Evolutionary conservation across 2,329 filamentous ascomycete genomes (phyloP).

Genomic region (Phaeosphaeria sp.): DNA sequence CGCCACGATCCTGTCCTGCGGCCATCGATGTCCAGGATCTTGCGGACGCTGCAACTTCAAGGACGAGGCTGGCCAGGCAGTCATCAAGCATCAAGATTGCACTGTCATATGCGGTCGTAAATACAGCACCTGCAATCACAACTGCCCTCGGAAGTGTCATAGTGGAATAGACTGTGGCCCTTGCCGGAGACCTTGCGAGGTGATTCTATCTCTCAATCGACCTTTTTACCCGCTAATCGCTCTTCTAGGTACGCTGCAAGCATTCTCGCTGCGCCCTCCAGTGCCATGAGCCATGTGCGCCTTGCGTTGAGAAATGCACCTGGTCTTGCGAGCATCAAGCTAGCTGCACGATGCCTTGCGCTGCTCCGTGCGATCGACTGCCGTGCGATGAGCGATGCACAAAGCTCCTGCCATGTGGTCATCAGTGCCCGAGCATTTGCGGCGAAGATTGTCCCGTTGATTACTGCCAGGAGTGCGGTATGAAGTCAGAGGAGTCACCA

Average conservation of each 20-base stretch:
- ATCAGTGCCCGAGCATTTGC: conserved; percentile 43
- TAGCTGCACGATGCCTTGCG: conserved; percentile 44
- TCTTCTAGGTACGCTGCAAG: conserved; percentile 31
- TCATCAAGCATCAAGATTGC: conserved; percentile 25
- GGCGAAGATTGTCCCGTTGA: conserved; percentile 34
- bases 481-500: conserved; percentile 22
- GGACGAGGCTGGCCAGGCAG: conserved; percentile 23
- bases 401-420: conserved; percentile 40
- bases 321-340: conserved; percentile 45
- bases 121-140: conserved; percentile 38
- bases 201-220: conserved; percentile 13
- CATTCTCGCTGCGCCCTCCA: conserved; percentile 31
- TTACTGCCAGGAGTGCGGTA: conserved; percentile 32
- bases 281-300: conserved; percentile 43
- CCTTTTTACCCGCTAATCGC: too few species aligned
- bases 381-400: conserved; percentile 42
- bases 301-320: conserved; percentile 42
- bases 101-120: conserved; percentile 31
- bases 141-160: conserved; percentile 35
- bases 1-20: too few species aligned
- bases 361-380: conserved; percentile 38
- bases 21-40: too few species aligned
- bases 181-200: conserved; percentile 31
- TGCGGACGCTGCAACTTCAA: too few species aligned
- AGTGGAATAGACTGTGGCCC: conserved; percentile 31